phyloP scores from a whole-genome alignment of 768 basidiomycete genomes.

The Ephemerocybe angulata region DNA sequence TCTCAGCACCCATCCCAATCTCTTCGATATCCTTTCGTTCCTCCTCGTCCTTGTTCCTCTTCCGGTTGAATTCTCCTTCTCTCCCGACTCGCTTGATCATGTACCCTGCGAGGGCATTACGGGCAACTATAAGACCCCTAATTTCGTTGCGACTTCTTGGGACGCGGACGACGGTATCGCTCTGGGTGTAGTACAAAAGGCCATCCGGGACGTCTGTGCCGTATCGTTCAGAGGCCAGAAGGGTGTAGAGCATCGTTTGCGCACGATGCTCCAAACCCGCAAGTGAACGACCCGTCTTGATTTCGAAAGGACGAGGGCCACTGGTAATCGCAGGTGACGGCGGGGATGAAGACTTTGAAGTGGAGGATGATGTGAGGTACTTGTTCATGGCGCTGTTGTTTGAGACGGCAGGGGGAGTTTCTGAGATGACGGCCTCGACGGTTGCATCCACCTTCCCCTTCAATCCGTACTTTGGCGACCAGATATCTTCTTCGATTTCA shows the following conservation, averaged over 20 bases:
- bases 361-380: conserved; percentile 5
- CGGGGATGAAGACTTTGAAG: neutral
- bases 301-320: conserved; percentile 79
- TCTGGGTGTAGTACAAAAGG: conserved; percentile 91
- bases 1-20: conserved; percentile 28
- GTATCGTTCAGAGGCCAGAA: conserved; percentile 89
- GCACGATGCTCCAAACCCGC: conserved; percentile 90
- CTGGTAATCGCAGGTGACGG: conserved; percentile 21
- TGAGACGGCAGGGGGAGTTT: conserved; percentile 28
- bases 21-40: conserved; percentile 16
- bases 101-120: conserved; percentile 84
- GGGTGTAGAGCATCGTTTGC: conserved; percentile 95
- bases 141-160: conserved; percentile 80
- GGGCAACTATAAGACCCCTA: conserved; percentile 69
- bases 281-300: conserved; percentile 86
- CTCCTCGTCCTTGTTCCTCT: conserved; percentile 1
- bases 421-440: conserved; percentile 62
- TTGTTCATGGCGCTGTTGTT: conserved; percentile 14
- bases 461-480: conserved; percentile 91
- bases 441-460: conserved; percentile 96
- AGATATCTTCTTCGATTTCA: conserved; percentile 96
- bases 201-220: conserved; percentile 77
- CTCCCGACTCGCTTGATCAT: conserved; percentile 51
- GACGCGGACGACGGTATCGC: conserved; percentile 76
- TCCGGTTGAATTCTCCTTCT: conserved; percentile 2